Percentiles rank a stretch among this genome's conserved stretches.
These are phyloP conservation scores for Fusarium caatingaense DNA, from an alignment of 2,329 filamentous ascomycete genomes.

Conservation along the genomic window DNA sequence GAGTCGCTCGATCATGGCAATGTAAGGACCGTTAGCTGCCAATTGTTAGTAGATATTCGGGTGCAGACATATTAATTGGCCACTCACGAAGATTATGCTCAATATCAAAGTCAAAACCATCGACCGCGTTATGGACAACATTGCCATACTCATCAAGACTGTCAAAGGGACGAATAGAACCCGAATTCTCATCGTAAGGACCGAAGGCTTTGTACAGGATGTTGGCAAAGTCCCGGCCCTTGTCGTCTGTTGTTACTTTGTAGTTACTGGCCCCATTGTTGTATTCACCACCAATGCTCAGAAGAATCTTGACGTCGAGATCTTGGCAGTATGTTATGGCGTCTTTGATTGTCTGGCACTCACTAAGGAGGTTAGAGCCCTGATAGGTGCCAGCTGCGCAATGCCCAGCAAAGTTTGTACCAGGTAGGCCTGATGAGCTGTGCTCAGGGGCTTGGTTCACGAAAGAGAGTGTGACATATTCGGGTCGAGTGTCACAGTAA, in stretches of 20 bases:
- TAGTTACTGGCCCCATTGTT: slow-evolving; percentile 48
- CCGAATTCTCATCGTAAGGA: slow-evolving; percentile 48
- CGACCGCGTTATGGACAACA: slow-evolving; percentile 46
- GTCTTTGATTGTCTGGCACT: slow-evolving; percentile 52
- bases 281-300: slow-evolving; percentile 55
- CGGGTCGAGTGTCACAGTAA: slow-evolving; percentile 53
- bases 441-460: slow-evolving; percentile 55
- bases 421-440: slow-evolving; percentile 50
- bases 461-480: slow-evolving; percentile 55
- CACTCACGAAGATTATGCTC: slow-evolving; percentile 51
- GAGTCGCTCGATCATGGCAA: slow-evolving; percentile 53
- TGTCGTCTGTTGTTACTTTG: slow-evolving; percentile 45
- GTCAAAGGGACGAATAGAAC: slow-evolving; percentile 56
- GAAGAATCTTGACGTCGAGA: slow-evolving; percentile 56
- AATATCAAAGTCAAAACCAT: slow-evolving; percentile 59
- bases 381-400: slow-evolving; percentile 48
- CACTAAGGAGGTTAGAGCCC: slow-evolving; percentile 47
- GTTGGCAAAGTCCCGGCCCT: slow-evolving; percentile 53
- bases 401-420: slow-evolving; percentile 55
- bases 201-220: slow-evolving; percentile 56
- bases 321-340: slow-evolving; percentile 57
- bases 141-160: slow-evolving; percentile 36
- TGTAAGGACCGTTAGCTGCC: slow-evolving; percentile 52
- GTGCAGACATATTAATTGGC: neutral
- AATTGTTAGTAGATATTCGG: neutral